Base-by-base conservation (phyloP, 73 alveolate genomes). In the Paraurostyla sp. region DNA sequence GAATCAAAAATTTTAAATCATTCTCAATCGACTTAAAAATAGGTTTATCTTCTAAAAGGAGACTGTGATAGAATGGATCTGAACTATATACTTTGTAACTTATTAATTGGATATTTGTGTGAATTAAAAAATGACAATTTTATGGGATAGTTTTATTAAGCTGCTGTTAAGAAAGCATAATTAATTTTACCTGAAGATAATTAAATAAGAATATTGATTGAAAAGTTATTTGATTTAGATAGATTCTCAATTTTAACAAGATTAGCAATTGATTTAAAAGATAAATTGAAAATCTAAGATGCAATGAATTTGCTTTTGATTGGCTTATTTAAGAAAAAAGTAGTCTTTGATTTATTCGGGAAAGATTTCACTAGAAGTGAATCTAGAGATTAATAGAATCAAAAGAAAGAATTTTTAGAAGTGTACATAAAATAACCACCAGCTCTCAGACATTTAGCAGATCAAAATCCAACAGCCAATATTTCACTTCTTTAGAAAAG, bases 41-140 rank as follows among this genome's bases (percentile, higher is more conserved):
- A 43, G 29, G 50, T 48, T 18, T 2, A 16, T 7, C 42, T 73
- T 3, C 27, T 73, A 45, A 20, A 73, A 30, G 86, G 86, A 13
- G 86, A 73, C 29, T 22, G 65, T 48, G 86, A 73, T 73, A 40
- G 86, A 73, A 42, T 73, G 27, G 86, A 73, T 48, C 48, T 73
- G 13, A 73, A 45, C 27, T 13, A 18, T 27, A 73, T 73, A 15
- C 30, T 32, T 48, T 16, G 71, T 16, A 16, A 73, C 29, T 36
- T 73, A 25, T 16, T 73, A 25, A 40, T 73, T 38, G 86, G 71
- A 2, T 43, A 48, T 73, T 11, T 46, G 32, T 9, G 4, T 45
- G 86, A 73, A 46, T 69, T 15, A 73, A 73, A 73, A 43, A 22
- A 27, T 4, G 23, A 20, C 7, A 29, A 73, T 16, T 20, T 18